Evolutionary conservation across 768 basidiomycete species (phyloP), one percentile per base, ranked within the genome.

Genomic region (Dentipellis sp.): DNA sequence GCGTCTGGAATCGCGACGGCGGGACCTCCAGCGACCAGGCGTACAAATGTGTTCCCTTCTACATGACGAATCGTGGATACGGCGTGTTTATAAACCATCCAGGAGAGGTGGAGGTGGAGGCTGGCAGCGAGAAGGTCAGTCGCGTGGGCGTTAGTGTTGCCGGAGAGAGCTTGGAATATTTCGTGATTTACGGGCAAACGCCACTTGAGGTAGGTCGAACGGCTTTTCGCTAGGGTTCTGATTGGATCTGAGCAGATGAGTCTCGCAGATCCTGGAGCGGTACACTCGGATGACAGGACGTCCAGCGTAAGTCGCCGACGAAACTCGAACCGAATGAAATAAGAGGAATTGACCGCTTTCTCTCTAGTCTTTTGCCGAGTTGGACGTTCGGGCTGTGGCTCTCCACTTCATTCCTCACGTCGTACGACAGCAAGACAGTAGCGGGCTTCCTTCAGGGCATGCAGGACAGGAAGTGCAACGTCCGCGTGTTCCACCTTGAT

Each of bases 351-450:
- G 50, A 53, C n/a, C 53, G 52, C 23, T 58, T 56, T 50, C n/a
- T 35, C 10, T 62, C 65, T 37, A 68, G 87, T 4, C 68, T 88
- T 8, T 72, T 88, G 29, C 86, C 86, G 1, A 68, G 78, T 4
- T 88, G 87, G 86, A 82, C 85, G 0, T 90, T 83, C 63, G 86
- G 86, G 2, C 78, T 88, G 3, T 88, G 86, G 84, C 74, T 88
- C 38, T 83, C 85, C 12, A 88, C 86, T 2, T 87, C 84, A 0
- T 90, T 90, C 74, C 72, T 86, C 53, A 88, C 88, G 0, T 78
- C 78, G 23, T 87, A 79, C 68, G 84, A 83, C 58, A 78, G 75
- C 52, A 74, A 80, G 53, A 88, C 88, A 0, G 87, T 90, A 14
- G 78, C 81, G 4, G 71, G 77, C 2, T 88, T 88, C 71, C 68